Evolutionary conservation across 768 basidiomycete genomes (phyloP).

Genomic region (Suillus subluteus): DNA sequence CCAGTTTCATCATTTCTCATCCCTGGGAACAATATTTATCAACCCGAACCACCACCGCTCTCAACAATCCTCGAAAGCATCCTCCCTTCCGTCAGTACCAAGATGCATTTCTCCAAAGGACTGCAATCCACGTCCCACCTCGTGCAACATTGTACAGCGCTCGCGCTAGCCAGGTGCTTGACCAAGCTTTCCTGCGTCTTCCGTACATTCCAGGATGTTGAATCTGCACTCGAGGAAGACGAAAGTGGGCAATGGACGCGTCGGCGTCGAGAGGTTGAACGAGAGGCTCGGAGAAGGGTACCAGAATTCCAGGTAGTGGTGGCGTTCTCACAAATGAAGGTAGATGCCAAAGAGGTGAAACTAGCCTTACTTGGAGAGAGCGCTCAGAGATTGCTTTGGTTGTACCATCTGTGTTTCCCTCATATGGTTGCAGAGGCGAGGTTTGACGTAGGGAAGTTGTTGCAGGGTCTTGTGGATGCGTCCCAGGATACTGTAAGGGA

Average conservation of each 20-base stretch:
- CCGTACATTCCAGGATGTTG: slow-evolving; percentile 50
- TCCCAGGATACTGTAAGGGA: slow-evolving; percentile 60
- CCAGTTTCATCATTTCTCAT: slow-evolving; percentile 68
- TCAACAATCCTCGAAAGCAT: slow-evolving; percentile 73
- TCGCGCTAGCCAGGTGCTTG: slow-evolving; percentile 76
- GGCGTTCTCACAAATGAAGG: slow-evolving; percentile 69
- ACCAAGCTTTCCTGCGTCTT: slow-evolving; percentile 67
- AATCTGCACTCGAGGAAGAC: slow-evolving; percentile 59
- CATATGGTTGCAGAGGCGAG: slow-evolving; percentile 73
- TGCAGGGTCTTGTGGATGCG: slow-evolving; percentile 49
- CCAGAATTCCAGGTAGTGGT: slow-evolving; percentile 90
- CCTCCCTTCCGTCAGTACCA: slow-evolving; percentile 73
- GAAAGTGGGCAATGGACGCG: slow-evolving; percentile 76
- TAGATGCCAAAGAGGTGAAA: slow-evolving; percentile 41
- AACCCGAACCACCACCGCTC: slow-evolving; percentile 78
- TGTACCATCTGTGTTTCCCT: slow-evolving; percentile 83
- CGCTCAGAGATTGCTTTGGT: slow-evolving; percentile 78
- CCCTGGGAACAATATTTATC: slow-evolving; percentile 49
- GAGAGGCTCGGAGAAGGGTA: slow-evolving; percentile 72
- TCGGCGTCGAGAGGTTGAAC: slow-evolving; percentile 67
- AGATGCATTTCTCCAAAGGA: slow-evolving; percentile 79
- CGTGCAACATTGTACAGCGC: slow-evolving; percentile 85
- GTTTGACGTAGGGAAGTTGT: slow-evolving; percentile 85
- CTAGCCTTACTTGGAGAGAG: slow-evolving; percentile 74
- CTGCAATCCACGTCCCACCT: slow-evolving; percentile 71